Base-by-base conservation (phyloP, 352 stramenopile species). In the Thalassiosira mediterranea region DNA sequence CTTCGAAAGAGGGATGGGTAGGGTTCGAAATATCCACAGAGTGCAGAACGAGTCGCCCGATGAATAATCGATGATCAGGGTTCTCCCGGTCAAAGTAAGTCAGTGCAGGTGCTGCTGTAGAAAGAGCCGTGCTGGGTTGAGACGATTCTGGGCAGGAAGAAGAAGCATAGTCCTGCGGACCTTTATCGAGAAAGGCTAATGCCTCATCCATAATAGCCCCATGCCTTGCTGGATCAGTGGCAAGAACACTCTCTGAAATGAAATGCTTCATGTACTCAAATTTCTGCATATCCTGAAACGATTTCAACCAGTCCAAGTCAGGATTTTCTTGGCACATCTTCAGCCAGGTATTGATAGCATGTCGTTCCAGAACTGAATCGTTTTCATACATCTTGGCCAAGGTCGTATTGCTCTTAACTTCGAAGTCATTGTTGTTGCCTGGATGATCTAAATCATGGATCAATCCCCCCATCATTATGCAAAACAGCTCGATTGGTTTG, bases 1-100 rank as follows among this genome's bases (percentile, higher is more conserved):
- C 87, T 3, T 83, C 68, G 49, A 91, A 90, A 58, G 93, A 95
- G 0, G 94, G 87, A 64, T 94, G 95, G 17, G 94, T 88, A 21
- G 93, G 94, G 67, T 98, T 98, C 1, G 94, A 97, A 32, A 98
- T 95, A 74, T 98, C 96, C 34, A 95, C 95, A 19, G 89, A 93
- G 56, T 93, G 84, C 17, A 91, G 40, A 17, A 85, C 44, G 48
- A 81, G 67, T 31, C 93, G 94, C 2, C 95, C 90, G 19, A 97
- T 70, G 56, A 96, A 95, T 13, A 95, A 76, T 4, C 94, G 87
- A 51, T 97, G 90, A 7, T 95, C 85, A 5, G 89, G 78, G 42
- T 78, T 34, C 3, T 77, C 53, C 8, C 61, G 37, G 48, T 88
- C 51, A 23, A 89, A 88, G 17, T 69, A 65, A 10, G 26, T 23